Percentiles rank a stretch among this genome's conserved stretches.
phyloP scores from a whole-genome alignment of 2,329 filamentous ascomycete genomes.

The Chalara sp. region DNA sequence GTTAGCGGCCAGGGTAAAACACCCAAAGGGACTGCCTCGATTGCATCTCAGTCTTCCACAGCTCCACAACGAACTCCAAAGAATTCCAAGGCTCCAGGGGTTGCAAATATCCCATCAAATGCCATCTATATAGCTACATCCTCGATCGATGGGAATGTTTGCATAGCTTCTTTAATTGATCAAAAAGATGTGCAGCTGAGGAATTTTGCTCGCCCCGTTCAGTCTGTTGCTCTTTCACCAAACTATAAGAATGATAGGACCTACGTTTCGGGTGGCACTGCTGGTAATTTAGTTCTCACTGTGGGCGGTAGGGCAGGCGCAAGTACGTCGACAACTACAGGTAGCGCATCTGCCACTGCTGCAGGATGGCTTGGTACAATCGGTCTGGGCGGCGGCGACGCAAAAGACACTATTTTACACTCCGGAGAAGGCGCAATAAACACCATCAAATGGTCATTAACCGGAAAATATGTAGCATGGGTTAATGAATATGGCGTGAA shows the following conservation, averaged over 20 bases:
- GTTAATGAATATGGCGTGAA: slow-evolving; percentile 96
- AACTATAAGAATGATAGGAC: slow-evolving; percentile 85
- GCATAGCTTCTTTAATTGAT: slow-evolving; percentile 80
- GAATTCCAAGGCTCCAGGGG: slow-evolving; percentile 42
- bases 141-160: slow-evolving; percentile 93
- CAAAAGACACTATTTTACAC: slow-evolving; percentile 81
- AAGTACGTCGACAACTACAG: slow-evolving; percentile 81
- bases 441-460: slow-evolving; percentile 89
- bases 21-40: slow-evolving; percentile 31
- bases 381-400: slow-evolving; percentile 69
- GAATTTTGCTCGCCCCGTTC: slow-evolving; percentile 89
- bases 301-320: slow-evolving; percentile 71
- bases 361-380: slow-evolving; percentile 89
- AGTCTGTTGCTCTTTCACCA: slow-evolving; percentile 88
- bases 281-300: slow-evolving; percentile 82
- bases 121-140: slow-evolving; percentile 90
- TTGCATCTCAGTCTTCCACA: slow-evolving; percentile 39
- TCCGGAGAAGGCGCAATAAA: slow-evolving; percentile 88
- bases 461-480: slow-evolving; percentile 90
- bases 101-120: slow-evolving; percentile 76
- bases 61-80: slow-evolving; percentile 47
- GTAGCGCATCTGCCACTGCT: slow-evolving; percentile 74
- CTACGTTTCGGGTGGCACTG: slow-evolving; percentile 85
- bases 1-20: slow-evolving; percentile 23
- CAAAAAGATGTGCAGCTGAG: slow-evolving; percentile 83